Percentiles rank a stretch among this genome's conserved stretches.
These are phyloP conservation scores for Ochetophila trinervis DNA, from an alignment of 306 rosid genomes.

Conservation along the genomic window DNA sequence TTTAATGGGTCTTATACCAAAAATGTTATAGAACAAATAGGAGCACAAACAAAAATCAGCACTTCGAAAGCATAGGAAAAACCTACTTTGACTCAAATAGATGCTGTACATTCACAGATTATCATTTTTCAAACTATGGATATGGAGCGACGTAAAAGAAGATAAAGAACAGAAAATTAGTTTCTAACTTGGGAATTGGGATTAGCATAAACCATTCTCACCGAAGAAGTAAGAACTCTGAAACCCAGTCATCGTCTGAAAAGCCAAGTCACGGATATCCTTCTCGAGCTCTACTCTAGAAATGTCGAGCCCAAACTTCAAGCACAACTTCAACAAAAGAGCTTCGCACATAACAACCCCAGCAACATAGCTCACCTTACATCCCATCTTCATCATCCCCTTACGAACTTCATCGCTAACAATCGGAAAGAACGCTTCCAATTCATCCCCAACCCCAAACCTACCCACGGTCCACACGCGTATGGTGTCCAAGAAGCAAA, in stretches of 20 bases:
- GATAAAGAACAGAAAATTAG: no score
- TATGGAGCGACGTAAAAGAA: no score
- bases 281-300: conserved; percentile 44
- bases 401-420: conserved; percentile 35
- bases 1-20: no score
- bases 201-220: conserved; percentile 28
- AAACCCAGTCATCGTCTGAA: conserved; percentile 53
- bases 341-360: conserved; percentile 68
- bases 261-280: conserved; percentile 40
- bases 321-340: conserved; percentile 55
- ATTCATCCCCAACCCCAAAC: conserved; percentile 28
- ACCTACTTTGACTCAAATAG: no score
- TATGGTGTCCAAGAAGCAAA: conserved; percentile 41
- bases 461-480: conserved; percentile 57
- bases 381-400: conserved; percentile 31
- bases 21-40: not conserved
- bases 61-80: not conserved
- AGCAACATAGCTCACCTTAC: conserved; percentile 46
- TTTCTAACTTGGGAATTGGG: no score
- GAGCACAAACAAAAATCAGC: not conserved
- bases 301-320: conserved; percentile 36
- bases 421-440: conserved; percentile 53
- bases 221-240: conserved; percentile 53
- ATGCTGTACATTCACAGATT: no score
- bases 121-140: no score